Evolutionary conservation across 2,329 filamentous ascomycete genomes (phyloP).

Genomic region (Colletotrichum simmondsii): DNA sequence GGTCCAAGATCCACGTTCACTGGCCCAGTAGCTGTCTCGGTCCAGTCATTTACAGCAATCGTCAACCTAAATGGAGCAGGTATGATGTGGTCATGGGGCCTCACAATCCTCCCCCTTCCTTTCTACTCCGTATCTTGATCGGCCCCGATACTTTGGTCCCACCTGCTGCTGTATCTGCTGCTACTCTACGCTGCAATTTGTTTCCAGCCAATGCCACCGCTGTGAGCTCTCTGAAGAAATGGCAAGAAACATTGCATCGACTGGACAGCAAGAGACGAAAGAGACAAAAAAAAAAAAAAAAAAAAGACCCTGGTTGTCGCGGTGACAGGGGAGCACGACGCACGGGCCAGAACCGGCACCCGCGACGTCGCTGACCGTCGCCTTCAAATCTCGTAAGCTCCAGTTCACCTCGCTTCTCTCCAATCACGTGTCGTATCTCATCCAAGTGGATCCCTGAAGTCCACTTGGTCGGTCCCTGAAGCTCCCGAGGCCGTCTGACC

Average conservation of each 20-base stretch:
- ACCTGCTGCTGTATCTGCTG: neutral
- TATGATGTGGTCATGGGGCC: constrained; percentile 2
- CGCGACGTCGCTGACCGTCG: neutral
- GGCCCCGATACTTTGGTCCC: neutral
- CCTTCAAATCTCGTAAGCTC: neutral
- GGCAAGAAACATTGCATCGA: neutral
- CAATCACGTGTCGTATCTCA: neutral
- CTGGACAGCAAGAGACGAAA: neutral
- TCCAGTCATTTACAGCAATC: neutral
- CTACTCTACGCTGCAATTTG: neutral
- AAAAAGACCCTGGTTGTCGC: constrained; percentile 24
- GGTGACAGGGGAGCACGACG: constrained; percentile 7
- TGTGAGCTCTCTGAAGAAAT: neutral
- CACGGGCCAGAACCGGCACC: constrained; percentile 22
- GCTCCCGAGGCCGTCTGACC: constrained; percentile 28
- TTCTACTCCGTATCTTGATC: neutral
- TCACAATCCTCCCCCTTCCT: neutral
- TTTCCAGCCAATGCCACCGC: neutral
- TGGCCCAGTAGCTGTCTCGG: neutral
- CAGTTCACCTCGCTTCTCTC: neutral
- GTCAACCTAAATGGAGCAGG: too few species aligned
- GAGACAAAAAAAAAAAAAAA: too few species aligned
- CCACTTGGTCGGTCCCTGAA: constrained; percentile 27
- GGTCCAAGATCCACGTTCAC: neutral
- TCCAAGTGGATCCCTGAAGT: too few species aligned